Evolutionary conservation across 805 yeast genomes (phyloP).

Genomic region (Zygosaccharomyces gambellarensis): DNA sequence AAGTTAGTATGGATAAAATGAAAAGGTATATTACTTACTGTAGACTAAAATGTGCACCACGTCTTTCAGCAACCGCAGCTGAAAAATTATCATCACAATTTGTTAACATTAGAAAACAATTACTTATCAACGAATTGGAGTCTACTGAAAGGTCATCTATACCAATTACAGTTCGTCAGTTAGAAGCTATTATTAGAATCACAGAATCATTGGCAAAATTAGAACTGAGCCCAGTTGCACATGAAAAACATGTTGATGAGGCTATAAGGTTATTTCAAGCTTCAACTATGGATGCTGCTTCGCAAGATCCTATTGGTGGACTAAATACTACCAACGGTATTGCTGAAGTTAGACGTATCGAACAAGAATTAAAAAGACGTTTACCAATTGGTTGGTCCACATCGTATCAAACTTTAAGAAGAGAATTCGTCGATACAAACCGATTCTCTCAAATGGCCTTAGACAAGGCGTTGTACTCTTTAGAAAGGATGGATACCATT

Average conservation of each 20-base stretch:
- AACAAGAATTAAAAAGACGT: constrained; percentile 79
- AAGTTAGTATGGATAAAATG: constrained; percentile 86
- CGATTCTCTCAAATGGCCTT: constrained; percentile 64
- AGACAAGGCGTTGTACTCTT: constrained; percentile 72
- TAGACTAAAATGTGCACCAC: constrained; percentile 86
- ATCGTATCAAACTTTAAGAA: constrained; percentile 71
- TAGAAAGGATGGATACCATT: constrained; percentile 84
- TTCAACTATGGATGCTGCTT: constrained; percentile 94
- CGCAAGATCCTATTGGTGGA: constrained; percentile 46
- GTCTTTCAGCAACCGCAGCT: constrained; percentile 82
- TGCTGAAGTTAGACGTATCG: constrained; percentile 72
- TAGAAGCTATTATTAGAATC: constrained; percentile 95
- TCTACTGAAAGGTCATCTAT: constrained; percentile 88
- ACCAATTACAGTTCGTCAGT: constrained; percentile 95
- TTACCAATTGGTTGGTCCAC: constrained; percentile 97
- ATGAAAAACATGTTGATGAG: constrained; percentile 87
- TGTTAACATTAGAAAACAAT: constrained; percentile 79
- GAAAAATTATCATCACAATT: constrained; percentile 88
- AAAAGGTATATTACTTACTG: constrained; percentile 89
- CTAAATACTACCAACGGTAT: constrained; percentile 49
- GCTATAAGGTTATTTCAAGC: constrained; percentile 93
- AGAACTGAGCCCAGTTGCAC: constrained; percentile 75
- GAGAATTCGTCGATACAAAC: constrained; percentile 71
- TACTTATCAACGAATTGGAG: constrained; percentile 73
- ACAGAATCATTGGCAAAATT: constrained; percentile 91